A percentile compares a stretch with the other conserved stretches of the same genome.
phyloP scores from a whole-genome alignment of 345 rosid species.

The Corchorus capsularis region DNA sequence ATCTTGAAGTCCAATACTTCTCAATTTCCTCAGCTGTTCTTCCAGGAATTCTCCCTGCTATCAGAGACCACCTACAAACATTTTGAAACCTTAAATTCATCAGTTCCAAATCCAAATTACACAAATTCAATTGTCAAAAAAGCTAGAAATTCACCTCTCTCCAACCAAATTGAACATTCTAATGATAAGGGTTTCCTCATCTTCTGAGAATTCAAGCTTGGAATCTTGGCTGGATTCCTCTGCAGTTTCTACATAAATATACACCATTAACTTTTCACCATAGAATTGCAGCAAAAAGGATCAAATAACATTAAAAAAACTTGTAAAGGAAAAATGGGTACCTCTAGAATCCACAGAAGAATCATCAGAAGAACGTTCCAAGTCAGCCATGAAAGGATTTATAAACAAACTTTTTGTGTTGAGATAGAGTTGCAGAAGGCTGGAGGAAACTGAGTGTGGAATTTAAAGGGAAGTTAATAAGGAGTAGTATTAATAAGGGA shows the following conservation, averaged over 20 bases:
- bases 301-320: not conserved
- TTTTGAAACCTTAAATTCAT: not conserved
- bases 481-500: constrained; percentile 16
- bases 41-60: constrained; percentile 63
- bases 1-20: constrained; percentile 58
- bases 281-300: not conserved
- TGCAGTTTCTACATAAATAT: constrained; percentile 9
- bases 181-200: constrained; percentile 51
- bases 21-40: constrained; percentile 61
- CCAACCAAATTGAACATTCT: constrained; percentile 62
- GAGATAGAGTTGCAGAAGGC: not conserved
- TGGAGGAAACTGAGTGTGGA: not conserved
- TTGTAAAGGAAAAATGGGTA: constrained; percentile 10
- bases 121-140: not conserved
- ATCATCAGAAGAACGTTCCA: constrained; percentile 39
- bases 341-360: constrained; percentile 34
- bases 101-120: not conserved
- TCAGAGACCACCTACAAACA: constrained; percentile 48
- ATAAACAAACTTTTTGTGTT: not conserved
- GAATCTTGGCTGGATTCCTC: constrained; percentile 37
- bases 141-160: constrained; percentile 34
- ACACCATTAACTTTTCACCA: not conserved
- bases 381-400: constrained; percentile 41
- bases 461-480: constrained; percentile 8
- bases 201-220: constrained; percentile 49